Evolutionary conservation across 495 filamentous ascomycete species (phyloP), one percentile per base, ranked within the genome.

Genomic region (Astrothelium subdiscretum): DNA sequence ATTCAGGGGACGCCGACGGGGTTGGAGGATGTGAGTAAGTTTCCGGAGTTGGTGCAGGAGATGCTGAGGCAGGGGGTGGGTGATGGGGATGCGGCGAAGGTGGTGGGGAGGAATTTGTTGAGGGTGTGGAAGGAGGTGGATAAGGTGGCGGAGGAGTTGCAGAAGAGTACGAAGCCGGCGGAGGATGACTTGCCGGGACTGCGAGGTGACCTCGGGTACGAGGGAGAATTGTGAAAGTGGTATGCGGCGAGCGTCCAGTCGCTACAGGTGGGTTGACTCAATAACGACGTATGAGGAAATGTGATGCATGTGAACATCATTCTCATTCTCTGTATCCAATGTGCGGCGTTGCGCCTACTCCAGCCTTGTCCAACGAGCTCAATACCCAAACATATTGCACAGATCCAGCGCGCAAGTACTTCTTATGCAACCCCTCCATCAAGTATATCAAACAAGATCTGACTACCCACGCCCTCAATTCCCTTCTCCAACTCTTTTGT

Each of bases 1-100:
- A 81, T 76, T 12, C 62, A 63, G 1, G 71, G 59, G 0, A 80
- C 80, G 0, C 87, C 87, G 0, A 68, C 72, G 63, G 87, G 87
- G 0, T 65, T 90, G 65, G 84, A 84, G 24, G 91, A 96, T 73
- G 91, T 97, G 31, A 85, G 84, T 58, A 90, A 87, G 70, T 95
- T 85, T 71, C 92, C 94, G 1, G 83, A 84, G 54, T 72, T 98
- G 60, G 82, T 97, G 5, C 85, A 80, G 5, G 88, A 91, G 72
- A 70, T 78, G 58, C 64, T 78, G 26, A 61, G 67, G 43, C 61
- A 69, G 31, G 75, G 75, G 4, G 67, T 78, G 2, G 73, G 70
- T 42, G 74, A 77, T 27, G 52, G 66, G 35, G 72, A 78, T 66
- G 71, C 65, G 10, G 69, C 62, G 2, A 76, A 74, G 63, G 63